phyloP scores from a whole-genome alignment of 2,329 filamentous ascomycete genomes.

The Alternaria sp. region DNA sequence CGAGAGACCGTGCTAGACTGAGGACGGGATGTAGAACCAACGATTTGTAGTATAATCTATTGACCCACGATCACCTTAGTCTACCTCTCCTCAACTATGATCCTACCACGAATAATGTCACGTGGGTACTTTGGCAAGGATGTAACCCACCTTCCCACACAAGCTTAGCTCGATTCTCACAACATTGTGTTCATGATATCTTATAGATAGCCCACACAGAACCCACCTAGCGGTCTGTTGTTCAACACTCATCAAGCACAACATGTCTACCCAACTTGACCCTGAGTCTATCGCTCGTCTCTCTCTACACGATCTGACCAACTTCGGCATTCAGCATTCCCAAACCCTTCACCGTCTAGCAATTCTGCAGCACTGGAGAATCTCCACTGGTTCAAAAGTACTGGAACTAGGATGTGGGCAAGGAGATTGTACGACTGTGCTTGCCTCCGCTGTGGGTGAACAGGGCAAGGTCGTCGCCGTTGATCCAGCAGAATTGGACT shows the following conservation, averaged over 20 bases:
- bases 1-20: background rate
- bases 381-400: conserved; percentile 51
- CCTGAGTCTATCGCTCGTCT: background rate
- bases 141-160: too few relatives aligned
- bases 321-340: conserved; percentile 27
- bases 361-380: conserved; percentile 32
- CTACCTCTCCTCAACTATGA: too few relatives aligned
- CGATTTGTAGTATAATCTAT: background rate
- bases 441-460: conserved; percentile 59
- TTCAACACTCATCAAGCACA: background rate
- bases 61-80: background rate
- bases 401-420: conserved; percentile 69
- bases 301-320: conserved; percentile 10
- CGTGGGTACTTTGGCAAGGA: too few relatives aligned
- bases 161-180: too few relatives aligned
- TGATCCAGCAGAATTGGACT: conserved; percentile 61
- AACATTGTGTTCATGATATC: too few relatives aligned
- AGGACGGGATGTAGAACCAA: background rate
- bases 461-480: conserved; percentile 57
- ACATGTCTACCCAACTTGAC: conserved; percentile 19
- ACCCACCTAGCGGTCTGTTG: too few relatives aligned
- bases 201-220: too few relatives aligned
- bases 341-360: conserved; percentile 36
- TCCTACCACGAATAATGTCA: too few relatives aligned
- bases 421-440: conserved; percentile 63